Percentiles rank a stretch among this genome's conserved stretches.
Conservation (phyloP, 352 stramenopile genomes). For the Thalassiosira delicatula region DNA sequence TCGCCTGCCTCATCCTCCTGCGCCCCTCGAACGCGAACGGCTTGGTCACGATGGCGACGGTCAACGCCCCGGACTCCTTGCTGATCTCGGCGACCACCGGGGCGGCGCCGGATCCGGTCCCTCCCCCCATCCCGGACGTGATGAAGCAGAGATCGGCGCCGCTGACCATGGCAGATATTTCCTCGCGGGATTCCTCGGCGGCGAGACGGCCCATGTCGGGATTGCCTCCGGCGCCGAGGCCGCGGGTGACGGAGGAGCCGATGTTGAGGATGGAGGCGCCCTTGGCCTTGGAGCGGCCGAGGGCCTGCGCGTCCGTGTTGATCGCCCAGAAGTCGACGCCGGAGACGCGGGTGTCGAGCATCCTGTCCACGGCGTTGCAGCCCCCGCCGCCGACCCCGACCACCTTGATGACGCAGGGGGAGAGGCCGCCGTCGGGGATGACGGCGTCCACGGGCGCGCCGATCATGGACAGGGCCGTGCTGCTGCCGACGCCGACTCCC, state of each 20-base stretch:
- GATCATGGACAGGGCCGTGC: slow-evolving; percentile 9
- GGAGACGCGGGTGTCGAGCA: slow-evolving; percentile 79
- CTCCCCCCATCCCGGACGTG: no score
- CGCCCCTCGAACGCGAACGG: no score
- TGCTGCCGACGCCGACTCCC: no score
- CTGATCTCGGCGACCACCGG: no score
- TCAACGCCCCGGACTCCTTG: no score
- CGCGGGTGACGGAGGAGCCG: slow-evolving; percentile 80
- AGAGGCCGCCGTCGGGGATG: slow-evolving; percentile 74
- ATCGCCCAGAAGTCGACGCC: slow-evolving; percentile 87
- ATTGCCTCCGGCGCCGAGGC: slow-evolving; percentile 75
- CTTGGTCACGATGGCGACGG: no score
- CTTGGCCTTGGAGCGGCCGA: slow-evolving; percentile 69
- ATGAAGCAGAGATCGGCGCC: no score
- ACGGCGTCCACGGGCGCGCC: slow-evolving; percentile 30
- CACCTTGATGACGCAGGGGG: slow-evolving; percentile 86
- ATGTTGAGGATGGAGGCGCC: slow-evolving; percentile 83
- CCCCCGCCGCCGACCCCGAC: slow-evolving; percentile 86
- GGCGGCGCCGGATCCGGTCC: no score
- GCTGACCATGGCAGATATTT: no score
- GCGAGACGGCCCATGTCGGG: slow-evolving; percentile 67
- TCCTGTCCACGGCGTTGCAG: slow-evolving; percentile 82
- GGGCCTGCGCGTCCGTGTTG: slow-evolving; percentile 85
- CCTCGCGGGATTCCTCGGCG: slow-evolving; percentile 72
- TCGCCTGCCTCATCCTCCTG: no score